Evolutionary conservation across 2,329 filamentous ascomycete species (phyloP), one percentile per base, ranked within the genome.

Genomic region (Aspergillus udagawae): DNA sequence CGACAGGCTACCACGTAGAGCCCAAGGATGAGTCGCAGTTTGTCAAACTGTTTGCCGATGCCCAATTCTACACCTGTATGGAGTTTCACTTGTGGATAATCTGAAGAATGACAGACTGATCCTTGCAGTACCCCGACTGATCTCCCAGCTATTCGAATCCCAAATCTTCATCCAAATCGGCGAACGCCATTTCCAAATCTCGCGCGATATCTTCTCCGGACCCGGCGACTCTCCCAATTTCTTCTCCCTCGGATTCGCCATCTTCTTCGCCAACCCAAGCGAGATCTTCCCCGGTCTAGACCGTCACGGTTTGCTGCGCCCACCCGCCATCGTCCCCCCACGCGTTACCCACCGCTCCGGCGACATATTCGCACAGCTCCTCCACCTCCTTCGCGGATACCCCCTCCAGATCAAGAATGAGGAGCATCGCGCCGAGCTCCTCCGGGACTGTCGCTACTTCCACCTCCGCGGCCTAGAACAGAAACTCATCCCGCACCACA

Each of bases 181-280:
- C 58, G 86, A 90, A 64, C 85, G 84, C 57, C 86, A 94, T 66
- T 97, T 97, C 75, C 89, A 92, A 70, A 92, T 97, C 63, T 90
- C 92, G 1, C 89, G 92, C 61, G 90, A 96, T 65, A 81, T 96
- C 60, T 96, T 97, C 74, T 88, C 84, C 29, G 83, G 85, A 38
- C 91, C 92, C 0, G 93, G 92, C 27, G 92, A 97, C 75, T 87
- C 86, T n/a, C 92, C 92, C 12, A 97, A 97, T 73, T 97, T 92
- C 81, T 97, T 97, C 79, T 89, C 91, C 0, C 83, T 97, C 3
- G 92, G 92, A 58, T 96, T 96, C 69, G 88, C 87, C 41, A 84
- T 91, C 65, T 95, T 96, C 81, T 96, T 96, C 77, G 87, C 87
- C 17, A 86, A 85, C 2, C 90, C 90, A 0, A 81, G 84, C 14